These are phyloP conservation scores for Teratosphaeria gauchensis DNA, from an alignment of 2,329 filamentous ascomycete species.

Conservation along the genomic window DNA sequence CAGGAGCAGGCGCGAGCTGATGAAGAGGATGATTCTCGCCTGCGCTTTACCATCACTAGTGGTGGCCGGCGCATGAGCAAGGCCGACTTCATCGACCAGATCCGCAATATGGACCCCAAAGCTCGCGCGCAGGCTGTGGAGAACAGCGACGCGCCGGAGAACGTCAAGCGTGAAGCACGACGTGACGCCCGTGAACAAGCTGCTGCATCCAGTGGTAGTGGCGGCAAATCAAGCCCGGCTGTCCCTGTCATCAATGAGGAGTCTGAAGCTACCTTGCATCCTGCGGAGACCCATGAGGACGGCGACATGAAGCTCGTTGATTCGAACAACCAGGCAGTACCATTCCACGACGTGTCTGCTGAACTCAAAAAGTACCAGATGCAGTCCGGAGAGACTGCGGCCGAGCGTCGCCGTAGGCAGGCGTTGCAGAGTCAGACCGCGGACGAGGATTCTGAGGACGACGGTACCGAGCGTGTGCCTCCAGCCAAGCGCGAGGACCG, in stretches of 20 bases:
- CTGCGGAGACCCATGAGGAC: slow-evolving; percentile 32
- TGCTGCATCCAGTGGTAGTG: slow-evolving; percentile 5
- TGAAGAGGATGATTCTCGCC: slow-evolving; percentile 57
- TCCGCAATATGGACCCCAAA: slow-evolving; percentile 61
- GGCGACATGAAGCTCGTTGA: slow-evolving; percentile 35
- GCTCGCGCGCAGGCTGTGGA: slow-evolving; percentile 45
- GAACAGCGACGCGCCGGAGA: slow-evolving; percentile 37
- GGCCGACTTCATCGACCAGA: slow-evolving; percentile 66
- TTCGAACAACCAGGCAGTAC: slow-evolving; percentile 36
- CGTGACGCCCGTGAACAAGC: slow-evolving; percentile 30
- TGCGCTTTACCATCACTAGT: slow-evolving; percentile 67
- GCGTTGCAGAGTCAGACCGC: slow-evolving; percentile 18
- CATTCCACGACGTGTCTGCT: slow-evolving; percentile 36
- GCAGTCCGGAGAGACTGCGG: slow-evolving; percentile 22
- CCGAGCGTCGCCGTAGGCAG: slow-evolving; percentile 35
- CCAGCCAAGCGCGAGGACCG: slow-evolving; percentile 9
- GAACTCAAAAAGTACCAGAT: slow-evolving; percentile 14
- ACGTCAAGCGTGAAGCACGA: slow-evolving; percentile 37
- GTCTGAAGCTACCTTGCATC: slow-evolving; percentile 16
- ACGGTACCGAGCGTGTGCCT: slow-evolving; percentile 29
- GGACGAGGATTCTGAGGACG: slow-evolving; percentile 27
- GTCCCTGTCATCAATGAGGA: slow-evolving; percentile 16
- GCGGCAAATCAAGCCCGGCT: slow-evolving; percentile 1
- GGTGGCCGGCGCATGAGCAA: slow-evolving; percentile 70
- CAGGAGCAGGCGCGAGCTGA: slow-evolving; percentile 23